Percentiles rank a stretch among this genome's conserved stretches.
Conservation (phyloP, 805 yeast species). For the Ogataea neopini region DNA sequence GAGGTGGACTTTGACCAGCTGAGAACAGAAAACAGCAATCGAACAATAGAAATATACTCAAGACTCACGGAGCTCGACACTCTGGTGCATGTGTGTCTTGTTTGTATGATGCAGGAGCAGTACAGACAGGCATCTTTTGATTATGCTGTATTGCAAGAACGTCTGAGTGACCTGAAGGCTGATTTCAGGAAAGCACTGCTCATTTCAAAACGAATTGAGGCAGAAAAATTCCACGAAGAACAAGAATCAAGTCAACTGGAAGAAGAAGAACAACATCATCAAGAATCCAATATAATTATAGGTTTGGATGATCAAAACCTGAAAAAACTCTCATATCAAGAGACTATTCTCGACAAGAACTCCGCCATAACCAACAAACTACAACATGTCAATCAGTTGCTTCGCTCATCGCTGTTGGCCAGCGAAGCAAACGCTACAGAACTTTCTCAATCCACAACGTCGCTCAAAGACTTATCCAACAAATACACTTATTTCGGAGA, state of each 20-base stretch:
- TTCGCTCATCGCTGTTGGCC: slow-evolving; percentile 51
- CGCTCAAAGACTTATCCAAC: slow-evolving; percentile 41
- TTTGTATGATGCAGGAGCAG: slow-evolving; percentile 10
- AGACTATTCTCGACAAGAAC: slow-evolving; percentile 47
- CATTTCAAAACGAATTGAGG: slow-evolving; percentile 25
- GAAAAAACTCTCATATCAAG: slow-evolving; percentile 36
- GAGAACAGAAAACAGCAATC: slow-evolving; percentile 13
- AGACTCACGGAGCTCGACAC: slow-evolving; percentile 19
- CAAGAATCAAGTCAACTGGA: slow-evolving; percentile 7
- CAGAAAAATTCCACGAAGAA: slow-evolving; percentile 14
- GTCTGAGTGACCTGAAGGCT: slow-evolving; percentile 28
- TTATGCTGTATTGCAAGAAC: slow-evolving; percentile 23
- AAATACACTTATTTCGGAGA: slow-evolving; percentile 44
- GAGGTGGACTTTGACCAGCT: slow-evolving; percentile 17
- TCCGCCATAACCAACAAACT: slow-evolving; percentile 46
- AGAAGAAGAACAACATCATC: not conserved
- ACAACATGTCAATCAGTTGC: slow-evolving; percentile 48
- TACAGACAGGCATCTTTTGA: slow-evolving; percentile 13
- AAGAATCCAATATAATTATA: not conserved
- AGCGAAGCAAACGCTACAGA: slow-evolving; percentile 52
- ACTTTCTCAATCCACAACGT: slow-evolving; percentile 47
- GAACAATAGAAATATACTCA: slow-evolving; percentile 24
- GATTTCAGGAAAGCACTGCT: slow-evolving; percentile 32
- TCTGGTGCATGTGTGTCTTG: slow-evolving; percentile 13
- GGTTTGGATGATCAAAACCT: slow-evolving; percentile 29